Evolutionary conservation across 1,139 yeast genomes (phyloP).

Genomic region (Diutina ranongensis): DNA sequence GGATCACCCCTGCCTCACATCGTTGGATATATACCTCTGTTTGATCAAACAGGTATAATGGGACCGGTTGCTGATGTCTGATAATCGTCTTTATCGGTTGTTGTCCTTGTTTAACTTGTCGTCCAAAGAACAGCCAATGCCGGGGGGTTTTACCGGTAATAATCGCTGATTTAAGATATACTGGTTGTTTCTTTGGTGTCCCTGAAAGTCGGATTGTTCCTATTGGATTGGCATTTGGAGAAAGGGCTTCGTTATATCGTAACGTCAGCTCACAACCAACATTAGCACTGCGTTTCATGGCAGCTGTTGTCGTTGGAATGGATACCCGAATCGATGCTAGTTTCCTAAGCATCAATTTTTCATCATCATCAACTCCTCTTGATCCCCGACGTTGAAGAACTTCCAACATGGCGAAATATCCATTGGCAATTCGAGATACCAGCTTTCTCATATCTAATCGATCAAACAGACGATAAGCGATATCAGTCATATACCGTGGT

Average conservation of each 20-base stretch:
- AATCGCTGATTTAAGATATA: slow-evolving; percentile 18
- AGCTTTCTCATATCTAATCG: slow-evolving; percentile 23
- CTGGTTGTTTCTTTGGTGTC: slow-evolving; percentile 11
- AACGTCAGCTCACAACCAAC: slow-evolving; percentile 17
- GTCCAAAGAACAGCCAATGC: slow-evolving; percentile 29
- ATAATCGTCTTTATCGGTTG: slow-evolving; percentile 14
- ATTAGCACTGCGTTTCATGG: slow-evolving; percentile 23
- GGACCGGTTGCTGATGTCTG: slow-evolving; percentile 14
- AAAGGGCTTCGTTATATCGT: slow-evolving; percentile 21
- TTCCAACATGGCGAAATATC: slow-evolving; percentile 18
- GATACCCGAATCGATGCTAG: not conserved
- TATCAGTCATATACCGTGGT: slow-evolving; percentile 24
- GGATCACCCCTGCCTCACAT: slow-evolving; percentile 12
- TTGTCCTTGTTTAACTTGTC: slow-evolving; percentile 15
- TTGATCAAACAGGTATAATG: slow-evolving; percentile 20
- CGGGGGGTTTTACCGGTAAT: slow-evolving; percentile 24
- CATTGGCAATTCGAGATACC: slow-evolving; percentile 18
- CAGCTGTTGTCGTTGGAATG: slow-evolving; percentile 13
- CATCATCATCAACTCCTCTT: slow-evolving; percentile 6
- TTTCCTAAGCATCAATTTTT: too few species aligned
- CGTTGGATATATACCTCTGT: slow-evolving; percentile 20
- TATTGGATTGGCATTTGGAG: slow-evolving; percentile 11
- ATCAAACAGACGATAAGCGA: slow-evolving; percentile 23
- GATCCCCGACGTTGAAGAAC: slow-evolving; percentile 12
- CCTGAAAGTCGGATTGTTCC: slow-evolving; percentile 11